Base-by-base conservation (phyloP, 2,329 filamentous ascomycete genomes). In the Neofusicoccum cordaticola region DNA sequence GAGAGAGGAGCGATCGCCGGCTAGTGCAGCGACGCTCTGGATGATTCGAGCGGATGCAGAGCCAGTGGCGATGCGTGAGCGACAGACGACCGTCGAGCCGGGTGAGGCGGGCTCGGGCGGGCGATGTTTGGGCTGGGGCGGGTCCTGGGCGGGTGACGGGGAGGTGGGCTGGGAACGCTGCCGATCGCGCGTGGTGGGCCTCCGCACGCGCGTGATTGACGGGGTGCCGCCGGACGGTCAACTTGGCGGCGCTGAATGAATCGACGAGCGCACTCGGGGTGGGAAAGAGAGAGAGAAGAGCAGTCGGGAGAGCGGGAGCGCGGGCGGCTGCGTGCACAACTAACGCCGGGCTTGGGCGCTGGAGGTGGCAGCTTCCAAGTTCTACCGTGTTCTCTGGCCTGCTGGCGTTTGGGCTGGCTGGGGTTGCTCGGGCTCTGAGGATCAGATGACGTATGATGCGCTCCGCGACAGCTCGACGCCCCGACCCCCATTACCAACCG, bases 301-400 rank as follows among this genome's bases (percentile, higher is more conserved):
- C 52, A 37, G 51, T 56, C 42, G 17, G 52, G 42, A 64, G 51
- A 64, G 62, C 44, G 61, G 52, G 34, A 64, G 51, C 58, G 62
- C 44, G 61, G 13, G 52, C 37, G 50, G 50, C 13, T 53, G 50
- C 34, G 34, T 22, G 35, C 57, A 48, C 27, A 31, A 41, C 39
- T 53, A 13, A 15, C 37, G 8, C 45, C 17, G 47, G 47, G 60
- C 47, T 51, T 39, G 45, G 58, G 58, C 47, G 52, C 47, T 34
- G 39, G 31, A 39, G 57, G 47, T 47, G 62, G 51, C 51, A 64
- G 62, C 62, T 64, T 58, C 62, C 62, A 56, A 64, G 62, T 64
- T 64, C 62, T 64, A 48, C 51, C 31, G 45, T 13, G n/a, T 64
- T 64, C 62, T 63, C 31, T 63, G 56, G 39, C 35, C 37, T 48